Percentiles rank a stretch among this genome's conserved stretches.
These are phyloP conservation scores for Colletotrichum sp. DNA, from an alignment of 2,329 filamentous ascomycete genomes.

Conservation along the genomic window DNA sequence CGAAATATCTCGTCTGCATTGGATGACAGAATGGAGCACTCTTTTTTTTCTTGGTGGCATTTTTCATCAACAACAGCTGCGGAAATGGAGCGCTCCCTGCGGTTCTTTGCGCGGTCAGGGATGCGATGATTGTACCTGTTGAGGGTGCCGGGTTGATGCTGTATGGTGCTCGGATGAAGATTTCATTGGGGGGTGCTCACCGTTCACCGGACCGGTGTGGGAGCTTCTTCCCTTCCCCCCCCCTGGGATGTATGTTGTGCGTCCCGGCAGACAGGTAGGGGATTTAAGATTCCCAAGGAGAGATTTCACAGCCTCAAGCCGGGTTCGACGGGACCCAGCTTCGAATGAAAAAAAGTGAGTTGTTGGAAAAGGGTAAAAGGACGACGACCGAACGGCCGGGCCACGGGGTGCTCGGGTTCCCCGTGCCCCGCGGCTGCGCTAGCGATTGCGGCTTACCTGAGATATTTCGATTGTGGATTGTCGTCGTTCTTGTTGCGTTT, in stretches of 20 bases:
- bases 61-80: not conserved
- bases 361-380: not conserved
- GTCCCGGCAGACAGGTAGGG: not conserved
- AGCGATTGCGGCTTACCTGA: not conserved
- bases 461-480: not conserved
- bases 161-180: not conserved
- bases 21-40: not conserved
- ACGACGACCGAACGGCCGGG: conserved; percentile 5
- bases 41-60: not conserved
- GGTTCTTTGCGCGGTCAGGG: not conserved
- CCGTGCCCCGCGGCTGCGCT: conserved; percentile 7
- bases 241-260: not conserved
- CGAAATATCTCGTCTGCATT: not conserved
- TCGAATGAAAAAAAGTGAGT: not conserved
- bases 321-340: not conserved
- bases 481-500: not conserved
- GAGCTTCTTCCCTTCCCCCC: not conserved
- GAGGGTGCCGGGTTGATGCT: not conserved
- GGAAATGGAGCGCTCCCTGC: not conserved
- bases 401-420: conserved; percentile 2
- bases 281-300: not conserved
- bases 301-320: not conserved
- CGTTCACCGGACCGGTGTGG: not conserved
- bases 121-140: not conserved
- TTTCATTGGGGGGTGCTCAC: not conserved